A percentile compares a stretch with the other conserved stretches of the same genome.
Evolutionary conservation across 805 yeast species (phyloP).

Genomic region (Ogataea nitratoaversa): DNA sequence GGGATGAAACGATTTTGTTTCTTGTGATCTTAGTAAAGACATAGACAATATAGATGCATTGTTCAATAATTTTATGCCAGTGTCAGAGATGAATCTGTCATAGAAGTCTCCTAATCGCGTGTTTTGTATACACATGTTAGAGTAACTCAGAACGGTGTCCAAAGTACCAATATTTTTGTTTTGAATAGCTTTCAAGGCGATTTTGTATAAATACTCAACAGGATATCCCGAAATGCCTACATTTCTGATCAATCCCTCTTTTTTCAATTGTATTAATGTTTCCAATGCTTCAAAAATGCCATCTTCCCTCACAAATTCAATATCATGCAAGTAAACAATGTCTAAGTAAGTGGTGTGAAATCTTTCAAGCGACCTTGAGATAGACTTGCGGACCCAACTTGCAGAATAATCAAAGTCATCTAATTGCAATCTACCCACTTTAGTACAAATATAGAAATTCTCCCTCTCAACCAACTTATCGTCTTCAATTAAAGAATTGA

Average conservation of each 20-base stretch:
- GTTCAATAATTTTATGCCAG: constrained; percentile 54
- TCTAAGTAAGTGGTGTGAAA: constrained; percentile 69
- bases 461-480: constrained; percentile 50
- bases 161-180: constrained; percentile 51
- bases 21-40: constrained; percentile 71
- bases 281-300: constrained; percentile 59
- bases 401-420: constrained; percentile 75
- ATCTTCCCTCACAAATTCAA: constrained; percentile 66
- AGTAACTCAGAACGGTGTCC: constrained; percentile 75
- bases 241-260: constrained; percentile 55
- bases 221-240: constrained; percentile 91
- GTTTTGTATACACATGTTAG: constrained; percentile 81
- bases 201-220: constrained; percentile 54
- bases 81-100: constrained; percentile 45
- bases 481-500: constrained; percentile 33
- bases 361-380: constrained; percentile 62
- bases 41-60: constrained; percentile 86
- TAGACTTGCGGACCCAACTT: constrained; percentile 54
- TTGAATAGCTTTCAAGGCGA: constrained; percentile 38
- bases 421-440: constrained; percentile 72
- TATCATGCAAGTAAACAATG: constrained; percentile 81
- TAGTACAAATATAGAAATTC: constrained; percentile 68
- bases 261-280: constrained; percentile 55
- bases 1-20: constrained; percentile 78
- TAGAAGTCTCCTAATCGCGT: constrained; percentile 43